These are phyloP conservation scores for Silene uniflora DNA, from an alignment of 148 eudicot genomes.

Conservation along the genomic window DNA sequence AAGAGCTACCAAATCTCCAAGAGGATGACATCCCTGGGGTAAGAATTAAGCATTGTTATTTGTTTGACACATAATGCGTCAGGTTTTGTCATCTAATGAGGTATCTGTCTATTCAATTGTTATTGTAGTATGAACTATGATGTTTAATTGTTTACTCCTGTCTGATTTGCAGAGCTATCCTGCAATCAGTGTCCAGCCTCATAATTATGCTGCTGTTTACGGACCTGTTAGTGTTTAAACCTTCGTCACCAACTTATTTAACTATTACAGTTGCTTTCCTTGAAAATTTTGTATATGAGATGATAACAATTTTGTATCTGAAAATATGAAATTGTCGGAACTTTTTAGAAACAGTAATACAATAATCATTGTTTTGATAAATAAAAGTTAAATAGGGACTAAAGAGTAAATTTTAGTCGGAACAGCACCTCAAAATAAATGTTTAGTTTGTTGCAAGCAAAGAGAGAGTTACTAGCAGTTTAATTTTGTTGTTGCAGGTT, in stretches of 20 bases:
- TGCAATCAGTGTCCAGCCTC: not conserved
- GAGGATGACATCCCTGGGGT: slow-evolving; percentile 10
- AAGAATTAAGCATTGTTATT: not conserved
- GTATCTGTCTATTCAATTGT: too few species aligned
- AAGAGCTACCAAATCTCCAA: slow-evolving; percentile 5
- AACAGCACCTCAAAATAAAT: not conserved
- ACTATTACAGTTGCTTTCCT: not conserved
- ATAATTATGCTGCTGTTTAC: not conserved
- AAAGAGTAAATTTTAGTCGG: too few species aligned
- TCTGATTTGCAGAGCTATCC: not conserved
- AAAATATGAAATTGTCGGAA: too few species aligned
- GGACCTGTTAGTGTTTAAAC: slow-evolving; percentile 1
- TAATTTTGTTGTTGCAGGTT: slow-evolving; percentile 9
- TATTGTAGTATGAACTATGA: too few species aligned
- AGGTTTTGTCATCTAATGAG: too few species aligned
- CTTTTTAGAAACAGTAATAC: too few species aligned
- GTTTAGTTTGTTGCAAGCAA: not conserved
- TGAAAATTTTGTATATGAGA: too few species aligned
- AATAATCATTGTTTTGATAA: too few species aligned
- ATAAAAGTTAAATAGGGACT: too few species aligned
- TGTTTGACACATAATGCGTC: too few species aligned
- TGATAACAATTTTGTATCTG: too few species aligned
- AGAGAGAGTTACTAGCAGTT: not conserved
- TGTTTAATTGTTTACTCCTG: too few species aligned
- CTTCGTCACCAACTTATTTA: not conserved